A percentile compares a stretch with the other conserved stretches of the same genome.
phyloP scores from a whole-genome alignment of 75 land plant species.

The Cunninghamia lanceolata region DNA sequence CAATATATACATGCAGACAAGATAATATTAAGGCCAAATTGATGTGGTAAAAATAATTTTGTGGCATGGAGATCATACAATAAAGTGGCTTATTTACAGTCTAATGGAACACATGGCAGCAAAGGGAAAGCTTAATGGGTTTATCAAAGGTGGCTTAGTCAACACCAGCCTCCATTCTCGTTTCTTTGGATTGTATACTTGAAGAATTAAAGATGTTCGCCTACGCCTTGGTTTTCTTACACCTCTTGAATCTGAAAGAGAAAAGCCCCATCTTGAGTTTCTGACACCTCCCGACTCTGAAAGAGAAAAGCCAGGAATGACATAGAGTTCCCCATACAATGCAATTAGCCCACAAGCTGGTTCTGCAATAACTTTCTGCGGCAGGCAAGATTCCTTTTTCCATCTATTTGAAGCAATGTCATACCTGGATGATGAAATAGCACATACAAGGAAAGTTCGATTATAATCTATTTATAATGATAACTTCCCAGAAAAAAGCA shows the following conservation, averaged over 20 bases:
- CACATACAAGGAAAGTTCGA: not conserved
- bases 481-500: not conserved
- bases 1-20: not conserved
- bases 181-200: conserved; percentile 67
- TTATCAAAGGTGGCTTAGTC: conserved; percentile 47
- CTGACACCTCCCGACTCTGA: conserved; percentile 18
- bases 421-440: conserved; percentile 47
- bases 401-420: conserved; percentile 60
- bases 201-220: conserved; percentile 35
- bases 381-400: conserved; percentile 55
- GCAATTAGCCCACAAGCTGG: conserved; percentile 52
- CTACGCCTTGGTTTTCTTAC: conserved; percentile 17
- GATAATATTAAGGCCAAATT: not conserved
- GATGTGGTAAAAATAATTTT: not conserved
- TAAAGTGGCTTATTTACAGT: conserved; percentile 22
- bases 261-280: conserved; percentile 14
- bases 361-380: conserved; percentile 29
- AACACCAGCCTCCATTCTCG: conserved; percentile 63
- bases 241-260: conserved; percentile 16
- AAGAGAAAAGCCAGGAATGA: conserved; percentile 35
- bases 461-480: not conserved
- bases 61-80: not conserved
- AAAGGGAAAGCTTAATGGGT: conserved; percentile 36
- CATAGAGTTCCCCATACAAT: conserved; percentile 62
- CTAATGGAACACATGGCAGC: conserved; percentile 65